Percentiles rank a stretch among this genome's conserved stretches.
phyloP scores from a whole-genome alignment of 805 yeast genomes.

The Cyberlindnera japonica region DNA sequence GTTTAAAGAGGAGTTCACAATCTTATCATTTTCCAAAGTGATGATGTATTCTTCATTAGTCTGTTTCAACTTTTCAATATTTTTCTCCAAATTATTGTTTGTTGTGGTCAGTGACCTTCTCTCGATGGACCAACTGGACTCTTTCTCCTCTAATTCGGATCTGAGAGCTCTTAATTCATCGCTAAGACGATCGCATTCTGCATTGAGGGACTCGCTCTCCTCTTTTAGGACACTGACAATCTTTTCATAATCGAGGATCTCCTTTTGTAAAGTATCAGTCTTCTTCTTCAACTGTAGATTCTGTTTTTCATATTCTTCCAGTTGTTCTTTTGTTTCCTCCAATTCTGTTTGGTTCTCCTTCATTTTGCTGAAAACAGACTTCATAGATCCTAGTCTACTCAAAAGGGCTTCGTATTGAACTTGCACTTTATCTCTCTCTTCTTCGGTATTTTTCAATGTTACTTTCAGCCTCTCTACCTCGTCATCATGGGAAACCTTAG shows the following conservation, averaged over 20 bases:
- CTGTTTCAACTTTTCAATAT: slow-evolving; percentile 32
- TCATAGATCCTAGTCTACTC: slow-evolving; percentile 68
- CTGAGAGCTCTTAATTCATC: slow-evolving; percentile 36
- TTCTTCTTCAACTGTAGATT: slow-evolving; percentile 33
- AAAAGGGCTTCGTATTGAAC: slow-evolving; percentile 58
- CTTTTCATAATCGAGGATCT: slow-evolving; percentile 31
- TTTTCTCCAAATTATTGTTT: slow-evolving; percentile 4
- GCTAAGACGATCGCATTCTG: slow-evolving; percentile 51
- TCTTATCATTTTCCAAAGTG: slow-evolving; percentile 36
- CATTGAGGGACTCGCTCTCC: slow-evolving; percentile 44
- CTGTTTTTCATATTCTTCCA: slow-evolving; percentile 44
- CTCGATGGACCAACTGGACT: slow-evolving; percentile 3
- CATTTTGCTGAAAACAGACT: slow-evolving; percentile 67
- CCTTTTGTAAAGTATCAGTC: slow-evolving; percentile 32
- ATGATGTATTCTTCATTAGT: slow-evolving; percentile 34
- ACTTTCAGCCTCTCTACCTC: slow-evolving; percentile 22
- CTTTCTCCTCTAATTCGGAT: slow-evolving; percentile 31
- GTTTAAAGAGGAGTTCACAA: slow-evolving; percentile 31
- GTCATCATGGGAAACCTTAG: slow-evolving; percentile 4
- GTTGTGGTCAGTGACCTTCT: neutral
- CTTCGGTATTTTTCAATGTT: slow-evolving; percentile 34
- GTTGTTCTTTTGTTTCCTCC: slow-evolving; percentile 49
- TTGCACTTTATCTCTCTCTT: slow-evolving; percentile 56
- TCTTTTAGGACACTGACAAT: slow-evolving; percentile 35
- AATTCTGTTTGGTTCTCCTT: slow-evolving; percentile 64